Conservation (phyloP, 2,329 filamentous ascomycete genomes). For the Stagonosporopsis chrysanthemi region DNA sequence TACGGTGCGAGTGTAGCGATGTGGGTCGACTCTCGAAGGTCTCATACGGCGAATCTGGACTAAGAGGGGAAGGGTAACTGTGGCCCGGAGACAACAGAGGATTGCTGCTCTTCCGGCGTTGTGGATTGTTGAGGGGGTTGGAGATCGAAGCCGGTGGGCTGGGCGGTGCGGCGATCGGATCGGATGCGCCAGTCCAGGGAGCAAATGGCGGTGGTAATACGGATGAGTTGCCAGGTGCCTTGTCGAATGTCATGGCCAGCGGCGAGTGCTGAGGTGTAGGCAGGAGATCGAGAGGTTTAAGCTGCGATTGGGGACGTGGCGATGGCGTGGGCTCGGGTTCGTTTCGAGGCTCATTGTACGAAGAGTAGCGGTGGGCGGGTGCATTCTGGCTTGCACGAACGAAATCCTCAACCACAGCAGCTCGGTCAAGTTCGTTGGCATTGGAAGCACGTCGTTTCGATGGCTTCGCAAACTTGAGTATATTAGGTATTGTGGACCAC, state of each 20-base stretch:
- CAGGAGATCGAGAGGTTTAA: constrained; percentile 23
- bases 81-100: constrained; percentile 9
- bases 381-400: constrained; percentile 25
- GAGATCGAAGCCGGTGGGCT: constrained; percentile 26
- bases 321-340: constrained; percentile 7
- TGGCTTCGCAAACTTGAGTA: constrained; percentile 29
- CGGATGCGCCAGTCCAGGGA: constrained; percentile 27
- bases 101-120: constrained; percentile 20
- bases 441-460: constrained; percentile 15
- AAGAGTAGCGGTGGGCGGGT: constrained; percentile 22
- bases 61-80: constrained; percentile 5
- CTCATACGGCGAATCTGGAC: constrained; percentile 10
- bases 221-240: constrained; percentile 18
- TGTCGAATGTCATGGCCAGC: constrained; percentile 21
- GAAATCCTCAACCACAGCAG: constrained; percentile 6
- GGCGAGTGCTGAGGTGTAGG: constrained; percentile 36
- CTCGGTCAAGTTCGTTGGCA: constrained; percentile 15
- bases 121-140: constrained; percentile 15
- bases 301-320: constrained; percentile 15
- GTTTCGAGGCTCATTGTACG: neutral
- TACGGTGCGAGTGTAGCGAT: constrained; percentile 26
- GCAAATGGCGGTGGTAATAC: constrained; percentile 33
- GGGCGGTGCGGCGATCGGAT: constrained; percentile 19
- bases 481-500: constrained; percentile 36
- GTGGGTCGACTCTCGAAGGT: constrained; percentile 22